Conservation (phyloP, 768 basidiomycete genomes). For the Xerocomellus dryophilus region DNA sequence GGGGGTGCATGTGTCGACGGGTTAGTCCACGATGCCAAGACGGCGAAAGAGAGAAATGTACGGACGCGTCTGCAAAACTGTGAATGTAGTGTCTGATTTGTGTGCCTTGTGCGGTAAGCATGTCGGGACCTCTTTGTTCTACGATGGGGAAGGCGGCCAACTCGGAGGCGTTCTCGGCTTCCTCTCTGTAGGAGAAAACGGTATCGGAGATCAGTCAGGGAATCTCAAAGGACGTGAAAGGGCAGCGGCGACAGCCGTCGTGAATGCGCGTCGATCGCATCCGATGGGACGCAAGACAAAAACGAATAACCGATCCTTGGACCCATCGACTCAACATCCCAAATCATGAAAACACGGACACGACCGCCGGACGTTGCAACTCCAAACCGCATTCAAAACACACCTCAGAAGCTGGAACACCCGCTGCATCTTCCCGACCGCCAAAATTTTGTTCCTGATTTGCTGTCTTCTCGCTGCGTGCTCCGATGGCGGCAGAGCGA, state of each 20-base stretch:
- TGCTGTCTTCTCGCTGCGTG: conserved; percentile 57
- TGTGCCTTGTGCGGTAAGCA: conserved; percentile 59
- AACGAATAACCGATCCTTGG: background rate
- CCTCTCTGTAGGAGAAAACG: conserved; percentile 48
- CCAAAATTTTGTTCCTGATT: conserved; percentile 93
- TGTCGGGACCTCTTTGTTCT: conserved; percentile 46
- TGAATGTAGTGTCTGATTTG: conserved; percentile 61
- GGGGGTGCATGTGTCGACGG: background rate
- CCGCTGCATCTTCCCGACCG: conserved; percentile 86
- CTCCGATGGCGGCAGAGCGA: conserved; percentile 39
- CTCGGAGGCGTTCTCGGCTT: conserved; percentile 76
- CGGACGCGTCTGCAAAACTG: conserved; percentile 75
- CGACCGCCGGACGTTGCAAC: background rate
- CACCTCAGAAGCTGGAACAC: conserved; percentile 88
- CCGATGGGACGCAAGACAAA: background rate
- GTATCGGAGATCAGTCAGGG: background rate
- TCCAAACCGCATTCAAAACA: conserved; percentile 24
- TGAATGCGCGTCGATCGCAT: background rate
- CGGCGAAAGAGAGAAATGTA: conserved; percentile 16
- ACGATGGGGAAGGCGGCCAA: conserved; percentile 40
- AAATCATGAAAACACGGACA: background rate
- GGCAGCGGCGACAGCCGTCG: background rate
- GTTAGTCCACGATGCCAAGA: background rate
- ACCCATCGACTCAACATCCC: too few relatives aligned
- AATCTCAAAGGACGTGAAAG: background rate